Conservation (phyloP, 164 flowering plant species). For the Piper betle region DNA sequence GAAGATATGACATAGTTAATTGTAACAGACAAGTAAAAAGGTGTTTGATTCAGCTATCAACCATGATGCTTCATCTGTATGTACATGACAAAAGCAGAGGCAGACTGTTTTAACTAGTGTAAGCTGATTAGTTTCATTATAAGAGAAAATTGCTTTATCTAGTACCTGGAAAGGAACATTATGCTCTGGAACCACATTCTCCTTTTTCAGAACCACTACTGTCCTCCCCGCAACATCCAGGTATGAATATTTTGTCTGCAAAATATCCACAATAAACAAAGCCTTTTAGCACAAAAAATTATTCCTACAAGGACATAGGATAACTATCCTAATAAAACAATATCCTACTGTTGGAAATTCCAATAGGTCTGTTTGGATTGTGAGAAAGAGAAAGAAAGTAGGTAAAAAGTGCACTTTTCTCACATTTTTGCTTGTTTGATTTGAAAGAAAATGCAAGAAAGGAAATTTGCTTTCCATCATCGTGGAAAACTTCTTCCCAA, state of each 20-base stretch:
- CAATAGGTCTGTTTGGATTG: too few species aligned
- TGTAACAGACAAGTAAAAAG: too few species aligned
- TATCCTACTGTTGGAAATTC: too few species aligned
- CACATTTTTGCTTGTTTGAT: too few species aligned
- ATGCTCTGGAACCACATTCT: conserved; percentile 82
- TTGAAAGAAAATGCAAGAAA: too few species aligned
- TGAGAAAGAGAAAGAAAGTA: too few species aligned
- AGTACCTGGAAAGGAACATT: conserved; percentile 73
- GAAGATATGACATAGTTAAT: neutral
- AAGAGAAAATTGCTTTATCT: neutral
- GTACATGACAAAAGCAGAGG: neutral
- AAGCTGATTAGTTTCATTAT: neutral
- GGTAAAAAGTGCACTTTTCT: too few species aligned
- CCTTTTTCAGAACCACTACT: conserved; percentile 82
- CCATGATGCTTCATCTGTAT: neutral
- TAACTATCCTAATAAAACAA: too few species aligned
- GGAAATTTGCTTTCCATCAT: too few species aligned
- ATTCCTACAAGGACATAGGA: neutral
- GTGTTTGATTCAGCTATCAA: neutral
- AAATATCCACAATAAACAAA: conserved; percentile 2
- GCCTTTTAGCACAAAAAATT: neutral
- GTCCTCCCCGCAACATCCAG: conserved; percentile 92
- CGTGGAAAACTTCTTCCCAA: too few species aligned
- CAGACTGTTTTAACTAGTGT: neutral
- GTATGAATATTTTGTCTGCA: conserved; percentile 87